phyloP scores from a whole-genome alignment of 257 asterid species.

The Ophiorrhiza pumila region DNA sequence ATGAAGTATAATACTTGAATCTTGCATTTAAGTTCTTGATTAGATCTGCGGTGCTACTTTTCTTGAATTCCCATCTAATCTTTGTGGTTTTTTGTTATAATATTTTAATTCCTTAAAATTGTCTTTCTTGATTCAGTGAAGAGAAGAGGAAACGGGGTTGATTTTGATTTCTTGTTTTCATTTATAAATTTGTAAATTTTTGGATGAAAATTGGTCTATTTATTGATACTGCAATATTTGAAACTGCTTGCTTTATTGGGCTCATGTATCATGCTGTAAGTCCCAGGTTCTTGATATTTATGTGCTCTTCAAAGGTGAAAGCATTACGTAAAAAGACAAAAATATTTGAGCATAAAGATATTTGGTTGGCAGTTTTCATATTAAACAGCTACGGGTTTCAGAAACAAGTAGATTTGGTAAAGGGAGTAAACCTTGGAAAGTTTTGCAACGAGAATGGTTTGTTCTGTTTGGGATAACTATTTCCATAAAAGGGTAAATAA shows the following conservation, averaged over 20 bases:
- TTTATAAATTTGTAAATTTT: not conserved
- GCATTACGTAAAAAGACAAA: not conserved
- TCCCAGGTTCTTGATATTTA: not conserved
- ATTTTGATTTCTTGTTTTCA: slow-evolving; percentile 1
- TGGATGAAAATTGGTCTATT: not conserved
- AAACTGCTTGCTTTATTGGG: not conserved
- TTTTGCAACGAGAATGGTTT: not conserved
- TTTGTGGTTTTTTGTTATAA: not conserved
- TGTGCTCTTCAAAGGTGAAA: not conserved
- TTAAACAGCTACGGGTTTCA: not conserved
- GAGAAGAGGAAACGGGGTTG: not conserved
- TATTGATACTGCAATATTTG: not conserved
- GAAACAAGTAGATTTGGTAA: not conserved
- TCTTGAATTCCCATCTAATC: no score
- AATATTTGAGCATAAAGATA: not conserved
- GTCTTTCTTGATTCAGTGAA: not conserved
- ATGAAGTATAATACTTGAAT: not conserved
- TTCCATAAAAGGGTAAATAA: not conserved
- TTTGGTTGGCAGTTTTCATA: not conserved
- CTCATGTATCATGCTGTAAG: not conserved
- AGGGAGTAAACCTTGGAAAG: not conserved
- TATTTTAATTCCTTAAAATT: not conserved
- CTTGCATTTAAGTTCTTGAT: slow-evolving; percentile 9
- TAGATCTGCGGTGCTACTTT: slow-evolving; percentile 15
- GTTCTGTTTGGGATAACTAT: not conserved